Conservation (phyloP, 2,329 filamentous ascomycete genomes). For the Helminthosporium solani region DNA sequence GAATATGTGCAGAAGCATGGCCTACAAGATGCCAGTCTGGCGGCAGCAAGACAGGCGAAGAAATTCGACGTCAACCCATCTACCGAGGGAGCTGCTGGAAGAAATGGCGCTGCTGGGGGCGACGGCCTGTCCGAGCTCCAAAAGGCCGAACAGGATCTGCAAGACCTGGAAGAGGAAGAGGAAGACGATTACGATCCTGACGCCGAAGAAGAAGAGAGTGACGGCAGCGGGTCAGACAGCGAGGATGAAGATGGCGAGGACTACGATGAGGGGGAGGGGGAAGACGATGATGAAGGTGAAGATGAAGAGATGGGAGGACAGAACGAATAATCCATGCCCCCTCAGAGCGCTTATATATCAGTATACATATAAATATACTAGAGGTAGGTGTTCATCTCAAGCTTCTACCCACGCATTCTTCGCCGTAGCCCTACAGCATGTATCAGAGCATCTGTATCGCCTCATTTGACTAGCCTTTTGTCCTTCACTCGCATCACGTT, state of each 20-base stretch:
- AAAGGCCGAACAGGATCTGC: slow-evolving; percentile 40
- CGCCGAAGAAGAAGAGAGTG: slow-evolving; percentile 42
- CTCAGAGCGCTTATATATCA: neutral
- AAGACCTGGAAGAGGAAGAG: slow-evolving; percentile 44
- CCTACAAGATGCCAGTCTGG: slow-evolving; percentile 64
- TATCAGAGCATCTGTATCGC: neutral
- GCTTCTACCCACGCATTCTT: neutral
- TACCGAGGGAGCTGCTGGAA: slow-evolving; percentile 27
- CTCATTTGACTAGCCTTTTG: too few species aligned
- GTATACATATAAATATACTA: neutral
- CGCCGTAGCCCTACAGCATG: neutral
- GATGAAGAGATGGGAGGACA: slow-evolving; percentile 32
- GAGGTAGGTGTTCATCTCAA: neutral
- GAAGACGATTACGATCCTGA: slow-evolving; percentile 47
- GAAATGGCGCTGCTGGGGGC: slow-evolving; percentile 28
- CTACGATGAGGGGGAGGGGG: slow-evolving; percentile 37
- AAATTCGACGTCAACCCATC: slow-evolving; percentile 55
- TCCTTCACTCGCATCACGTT: too few species aligned
- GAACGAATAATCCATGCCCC: neutral
- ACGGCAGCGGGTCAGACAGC: slow-evolving; percentile 39
- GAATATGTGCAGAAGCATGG: slow-evolving; percentile 61
- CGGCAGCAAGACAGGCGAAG: slow-evolving; percentile 60
- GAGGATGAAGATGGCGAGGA: slow-evolving; percentile 33
- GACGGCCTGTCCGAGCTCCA: slow-evolving; percentile 43
- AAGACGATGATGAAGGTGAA: slow-evolving; percentile 25